Evolutionary conservation across 306 rosid genomes (phyloP).

Genomic region (Glycine soja): DNA sequence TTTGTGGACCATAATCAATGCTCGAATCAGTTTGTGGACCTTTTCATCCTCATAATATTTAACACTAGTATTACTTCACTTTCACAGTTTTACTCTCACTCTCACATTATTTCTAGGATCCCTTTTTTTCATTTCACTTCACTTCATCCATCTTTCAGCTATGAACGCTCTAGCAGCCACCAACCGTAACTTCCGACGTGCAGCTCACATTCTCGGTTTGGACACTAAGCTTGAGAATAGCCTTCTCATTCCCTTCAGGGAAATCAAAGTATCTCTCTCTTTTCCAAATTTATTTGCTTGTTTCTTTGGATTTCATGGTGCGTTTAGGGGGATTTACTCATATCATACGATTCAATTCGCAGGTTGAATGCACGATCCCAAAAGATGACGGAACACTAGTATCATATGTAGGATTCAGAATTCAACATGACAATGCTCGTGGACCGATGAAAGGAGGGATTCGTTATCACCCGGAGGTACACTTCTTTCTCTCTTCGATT

Average conservation of each 20-base stretch:
- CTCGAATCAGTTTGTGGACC: no score
- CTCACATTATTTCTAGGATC: no score
- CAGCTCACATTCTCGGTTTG: conserved; percentile 69
- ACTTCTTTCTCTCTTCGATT: neutral
- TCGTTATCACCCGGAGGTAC: conserved; percentile 78
- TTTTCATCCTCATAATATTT: no score
- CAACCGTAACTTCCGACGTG: conserved; percentile 69
- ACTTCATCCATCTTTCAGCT: neutral
- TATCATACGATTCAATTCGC: neutral
- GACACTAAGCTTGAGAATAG: conserved; percentile 71
- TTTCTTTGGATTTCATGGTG: no score
- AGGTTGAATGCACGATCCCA: conserved; percentile 82
- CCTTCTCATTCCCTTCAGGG: conserved; percentile 71
- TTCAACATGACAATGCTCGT: conserved; percentile 83
- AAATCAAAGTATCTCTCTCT: conserved; percentile 56
- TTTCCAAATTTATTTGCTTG: neutral
- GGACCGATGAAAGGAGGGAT: conserved; percentile 90
- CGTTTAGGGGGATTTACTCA: neutral
- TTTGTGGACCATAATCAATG: no score
- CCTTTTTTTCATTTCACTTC: neutral
- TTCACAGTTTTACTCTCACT: no score
- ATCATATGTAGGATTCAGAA: conserved; percentile 71
- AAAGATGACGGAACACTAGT: conserved; percentile 72
- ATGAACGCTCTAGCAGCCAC: conserved; percentile 79
- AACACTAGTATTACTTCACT: no score